These are phyloP conservation scores for Rhizopus stolonifer DNA, from an alignment of 371 early-diverging fungal species.

Conservation along the genomic window DNA sequence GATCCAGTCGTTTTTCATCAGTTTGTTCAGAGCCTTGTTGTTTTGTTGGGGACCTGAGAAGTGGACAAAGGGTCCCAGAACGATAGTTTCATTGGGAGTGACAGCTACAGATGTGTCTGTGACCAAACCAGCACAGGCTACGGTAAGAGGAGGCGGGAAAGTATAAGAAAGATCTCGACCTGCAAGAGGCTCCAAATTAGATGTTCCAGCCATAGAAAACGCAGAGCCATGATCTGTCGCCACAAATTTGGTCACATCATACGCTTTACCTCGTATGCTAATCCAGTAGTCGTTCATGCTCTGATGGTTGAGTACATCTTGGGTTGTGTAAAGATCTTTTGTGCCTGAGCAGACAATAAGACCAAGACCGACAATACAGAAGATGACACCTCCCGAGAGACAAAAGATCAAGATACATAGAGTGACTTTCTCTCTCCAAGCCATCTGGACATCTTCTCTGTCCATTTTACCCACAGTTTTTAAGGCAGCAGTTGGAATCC, in stretches of 20 bases:
- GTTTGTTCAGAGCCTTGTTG: slow-evolving; percentile 24
- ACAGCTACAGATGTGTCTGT: slow-evolving; percentile 35
- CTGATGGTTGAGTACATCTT: slow-evolving; percentile 48
- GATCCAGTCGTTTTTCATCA: slow-evolving; percentile 59
- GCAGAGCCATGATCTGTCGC: slow-evolving; percentile 50
- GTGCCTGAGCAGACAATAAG: slow-evolving; percentile 83
- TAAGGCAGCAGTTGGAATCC: slow-evolving; percentile 78
- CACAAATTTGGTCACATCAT: slow-evolving; percentile 67
- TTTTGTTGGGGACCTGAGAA: slow-evolving; percentile 38
- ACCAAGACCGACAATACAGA: slow-evolving; percentile 88
- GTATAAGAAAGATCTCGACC: slow-evolving; percentile 66
- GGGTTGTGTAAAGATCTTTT: slow-evolving; percentile 60
- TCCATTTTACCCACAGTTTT: slow-evolving; percentile 72
- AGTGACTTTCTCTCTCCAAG: slow-evolving; percentile 96
- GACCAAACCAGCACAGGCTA: slow-evolving; percentile 55
- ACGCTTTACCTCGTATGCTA: slow-evolving; percentile 72
- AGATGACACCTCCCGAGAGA: slow-evolving; percentile 76
- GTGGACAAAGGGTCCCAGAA: slow-evolving; percentile 34
- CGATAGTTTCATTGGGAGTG: slow-evolving; percentile 27
- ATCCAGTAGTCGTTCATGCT: slow-evolving; percentile 53
- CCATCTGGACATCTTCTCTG: slow-evolving; percentile 84
- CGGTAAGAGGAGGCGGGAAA: slow-evolving; percentile 74
- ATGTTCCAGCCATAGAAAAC: slow-evolving; percentile 40
- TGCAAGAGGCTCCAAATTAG: slow-evolving; percentile 59
- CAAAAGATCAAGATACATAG: slow-evolving; percentile 87